A percentile compares a stretch with the other conserved stretches of the same genome.
Conservation (phyloP, 768 basidiomycete genomes). For the Termitomyces bulborhizus region DNA sequence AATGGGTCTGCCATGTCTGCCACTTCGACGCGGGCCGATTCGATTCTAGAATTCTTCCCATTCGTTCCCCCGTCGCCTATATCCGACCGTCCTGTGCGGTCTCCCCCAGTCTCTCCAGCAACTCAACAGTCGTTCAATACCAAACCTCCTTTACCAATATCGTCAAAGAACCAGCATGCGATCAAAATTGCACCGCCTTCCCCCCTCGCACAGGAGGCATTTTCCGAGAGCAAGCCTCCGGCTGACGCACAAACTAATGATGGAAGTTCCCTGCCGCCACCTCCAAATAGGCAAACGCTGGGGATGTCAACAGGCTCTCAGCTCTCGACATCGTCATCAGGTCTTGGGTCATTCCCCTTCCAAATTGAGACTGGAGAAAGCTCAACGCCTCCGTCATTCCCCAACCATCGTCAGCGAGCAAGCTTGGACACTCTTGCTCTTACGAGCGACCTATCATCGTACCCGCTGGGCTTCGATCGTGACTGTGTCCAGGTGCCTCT, state of each 20-base stretch:
- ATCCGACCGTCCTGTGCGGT: constrained; percentile 70
- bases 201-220: constrained; percentile 49
- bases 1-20: constrained; percentile 62
- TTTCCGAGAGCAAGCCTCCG: constrained; percentile 19
- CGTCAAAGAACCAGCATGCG: constrained; percentile 40
- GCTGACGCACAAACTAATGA: constrained; percentile 15
- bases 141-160: constrained; percentile 48
- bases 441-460: constrained; percentile 78
- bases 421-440: constrained; percentile 82
- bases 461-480: constrained; percentile 70
- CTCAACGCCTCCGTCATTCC: constrained; percentile 22
- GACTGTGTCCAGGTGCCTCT: constrained; percentile 28
- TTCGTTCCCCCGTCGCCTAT: constrained; percentile 89
- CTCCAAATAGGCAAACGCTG: constrained; percentile 55
- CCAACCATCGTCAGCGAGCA: constrained; percentile 56
- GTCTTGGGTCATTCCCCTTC: constrained; percentile 83
- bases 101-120: constrained; percentile 71
- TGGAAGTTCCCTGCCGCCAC: constrained; percentile 33
- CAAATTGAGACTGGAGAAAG: constrained; percentile 67
- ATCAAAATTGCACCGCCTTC: constrained; percentile 42
- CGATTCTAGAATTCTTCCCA: constrained; percentile 81
- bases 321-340: constrained; percentile 70
- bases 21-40: constrained; percentile 71
- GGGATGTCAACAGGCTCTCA: constrained; percentile 75
- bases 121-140: constrained; percentile 48